Percentiles rank a stretch among this genome's conserved stretches.
Evolutionary conservation across 176 grass and related monocot genomes (phyloP).

Genomic region (Ampelocalamus luodianensis): DNA sequence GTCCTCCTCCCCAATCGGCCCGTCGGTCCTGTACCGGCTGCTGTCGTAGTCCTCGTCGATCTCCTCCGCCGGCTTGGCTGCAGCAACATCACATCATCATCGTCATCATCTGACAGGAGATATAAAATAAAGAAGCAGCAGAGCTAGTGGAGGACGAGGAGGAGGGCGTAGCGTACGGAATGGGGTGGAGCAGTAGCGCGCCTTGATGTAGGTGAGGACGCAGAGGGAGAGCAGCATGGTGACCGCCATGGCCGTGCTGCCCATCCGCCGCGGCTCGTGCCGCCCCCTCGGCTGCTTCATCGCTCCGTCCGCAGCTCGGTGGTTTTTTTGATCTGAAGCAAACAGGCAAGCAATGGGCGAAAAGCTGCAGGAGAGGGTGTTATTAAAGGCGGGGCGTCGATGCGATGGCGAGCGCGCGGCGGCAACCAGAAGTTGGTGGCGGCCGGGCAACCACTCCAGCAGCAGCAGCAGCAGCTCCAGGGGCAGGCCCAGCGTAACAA

Average conservation of each 20-base stretch:
- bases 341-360: not conserved
- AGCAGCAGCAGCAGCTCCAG: no score
- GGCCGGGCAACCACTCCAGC: not conserved
- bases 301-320: not conserved
- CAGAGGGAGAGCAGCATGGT: constrained; percentile 69
- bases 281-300: constrained; percentile 55
- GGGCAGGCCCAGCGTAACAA: no score
- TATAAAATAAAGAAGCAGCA: not conserved
- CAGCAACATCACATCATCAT: no score
- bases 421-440: constrained; percentile 36
- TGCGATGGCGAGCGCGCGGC: constrained; percentile 36
- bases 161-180: constrained; percentile 40
- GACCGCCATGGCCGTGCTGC: constrained; percentile 58
- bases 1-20: constrained; percentile 54
- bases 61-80: constrained; percentile 50
- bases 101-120: not conserved
- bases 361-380: not conserved
- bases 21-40: constrained; percentile 38
- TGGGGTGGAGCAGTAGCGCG: constrained; percentile 60
- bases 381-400: not conserved
- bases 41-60: constrained; percentile 64
- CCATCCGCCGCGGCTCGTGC: constrained; percentile 52
- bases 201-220: constrained; percentile 69
- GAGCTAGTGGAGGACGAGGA: not conserved
- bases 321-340: not conserved